A percentile compares a stretch with the other conserved stretches of the same genome.
These are phyloP conservation scores for Trichosporon asahii DNA, from an alignment of 1,284 basidiomycete species.

Conservation along the genomic window DNA sequence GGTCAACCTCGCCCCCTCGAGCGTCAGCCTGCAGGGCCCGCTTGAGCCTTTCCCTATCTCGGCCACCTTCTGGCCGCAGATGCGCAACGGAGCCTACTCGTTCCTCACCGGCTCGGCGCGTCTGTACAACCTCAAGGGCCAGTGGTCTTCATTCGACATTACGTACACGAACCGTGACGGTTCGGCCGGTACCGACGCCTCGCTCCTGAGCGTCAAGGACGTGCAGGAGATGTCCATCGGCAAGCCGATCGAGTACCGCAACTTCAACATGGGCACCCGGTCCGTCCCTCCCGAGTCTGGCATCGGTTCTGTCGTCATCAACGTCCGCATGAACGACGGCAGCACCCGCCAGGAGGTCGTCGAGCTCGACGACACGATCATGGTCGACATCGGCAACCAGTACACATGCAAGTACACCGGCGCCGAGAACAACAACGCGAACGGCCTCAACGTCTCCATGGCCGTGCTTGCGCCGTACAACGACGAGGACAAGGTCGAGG, in stretches of 20 bases:
- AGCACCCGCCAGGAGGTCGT: slow-evolving; percentile 11
- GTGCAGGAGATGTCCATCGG: slow-evolving; percentile 15
- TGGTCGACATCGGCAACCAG: slow-evolving; percentile 15
- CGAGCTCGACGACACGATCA: slow-evolving; percentile 16
- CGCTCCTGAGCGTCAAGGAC: neutral
- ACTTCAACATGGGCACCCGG: slow-evolving; percentile 13
- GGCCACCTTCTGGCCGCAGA: slow-evolving; percentile 7
- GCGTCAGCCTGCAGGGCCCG: slow-evolving; percentile 17
- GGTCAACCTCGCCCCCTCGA: slow-evolving; percentile 21
- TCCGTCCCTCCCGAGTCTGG: neutral
- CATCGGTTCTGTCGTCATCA: slow-evolving; percentile 3
- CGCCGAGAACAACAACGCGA: neutral
- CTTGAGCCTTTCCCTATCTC: slow-evolving; percentile 22
- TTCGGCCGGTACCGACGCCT: slow-evolving; percentile 8
- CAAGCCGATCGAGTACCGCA: slow-evolving; percentile 9
- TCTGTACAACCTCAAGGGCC: slow-evolving; percentile 19
- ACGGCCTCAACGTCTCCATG: slow-evolving; percentile 19
- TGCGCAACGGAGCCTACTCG: slow-evolving; percentile 14
- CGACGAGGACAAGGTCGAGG: slow-evolving; percentile 15
- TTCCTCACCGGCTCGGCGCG: slow-evolving; percentile 18
- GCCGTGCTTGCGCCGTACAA: slow-evolving; percentile 18
- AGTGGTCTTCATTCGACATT: slow-evolving; percentile 20
- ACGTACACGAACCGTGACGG: slow-evolving; percentile 20
- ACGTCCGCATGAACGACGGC: slow-evolving; percentile 16
- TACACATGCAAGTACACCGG: slow-evolving; percentile 19